Base-by-base conservation (phyloP, 1,284 basidiomycete genomes). In the Ustilago tritici region DNA sequence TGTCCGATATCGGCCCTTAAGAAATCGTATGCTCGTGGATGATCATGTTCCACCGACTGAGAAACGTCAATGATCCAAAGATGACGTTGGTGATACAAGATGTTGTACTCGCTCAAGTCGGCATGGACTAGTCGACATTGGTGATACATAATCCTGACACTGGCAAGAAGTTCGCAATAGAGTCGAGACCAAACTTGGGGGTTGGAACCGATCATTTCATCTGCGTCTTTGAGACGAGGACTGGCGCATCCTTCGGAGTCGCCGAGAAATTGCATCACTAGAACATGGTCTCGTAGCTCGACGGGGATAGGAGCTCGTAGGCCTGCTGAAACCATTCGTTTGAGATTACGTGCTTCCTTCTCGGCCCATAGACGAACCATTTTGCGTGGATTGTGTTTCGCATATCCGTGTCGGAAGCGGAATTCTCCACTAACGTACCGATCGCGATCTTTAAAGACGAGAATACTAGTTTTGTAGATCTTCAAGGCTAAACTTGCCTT, bases 341-440 rank as follows among this genome's bases (percentile, higher is more conserved):
- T 93, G 73, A 99, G 88, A 84, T 99, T 99, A 19, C 97, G 91
- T 91, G 98, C 93, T 87, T 99, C 97, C 88, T 99, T 99, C 87
- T 99, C 97, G 0, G 97, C 97, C 97, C 97, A 99, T 8, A 99
- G 88, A 12, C 94, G 90, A 17, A 99, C 96, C 96, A 99, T 99
- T 88, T 99, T 99, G 46, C 97, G 91, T 10, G 97, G 96, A 85
- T 99, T 99, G 78, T 91, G 91, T 58, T 92, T 92, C 77, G 92
- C 92, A 87, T 99, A 99, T 8, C 96, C 96, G 73, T 93, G 91
- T 43, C 94, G 90, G 88, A 99, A 99, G 10, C 97, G 92, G 84
- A 93, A 93, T 86, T 99, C 97, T 56, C 90, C 90, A 0, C 91
- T 91, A 38, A 98, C 95, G 86, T 98, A 98, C 66, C 93, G 92